Evolutionary conservation across 768 basidiomycete species (phyloP).

Genomic region (Boletus reticulatus): DNA sequence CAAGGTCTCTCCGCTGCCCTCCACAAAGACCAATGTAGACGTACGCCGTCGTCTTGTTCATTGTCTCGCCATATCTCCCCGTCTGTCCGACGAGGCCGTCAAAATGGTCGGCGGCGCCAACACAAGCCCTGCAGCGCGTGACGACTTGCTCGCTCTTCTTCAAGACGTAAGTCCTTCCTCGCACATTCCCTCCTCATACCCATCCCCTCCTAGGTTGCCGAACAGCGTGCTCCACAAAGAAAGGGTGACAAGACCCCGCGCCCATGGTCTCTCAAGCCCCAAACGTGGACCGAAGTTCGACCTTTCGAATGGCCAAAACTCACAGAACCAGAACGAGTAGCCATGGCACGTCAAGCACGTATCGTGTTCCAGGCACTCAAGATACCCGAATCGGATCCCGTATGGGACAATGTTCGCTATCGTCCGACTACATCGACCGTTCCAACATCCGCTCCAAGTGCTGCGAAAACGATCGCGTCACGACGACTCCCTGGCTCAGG

Average conservation of each 20-base stretch:
- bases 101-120: slow-evolving; percentile 45
- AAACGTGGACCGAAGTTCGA: slow-evolving; percentile 66
- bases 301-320: slow-evolving; percentile 61
- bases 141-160: slow-evolving; percentile 47
- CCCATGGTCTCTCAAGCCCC: slow-evolving; percentile 53
- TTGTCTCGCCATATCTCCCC: slow-evolving; percentile 49
- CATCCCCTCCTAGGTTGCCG: slow-evolving; percentile 45
- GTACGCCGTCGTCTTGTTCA: slow-evolving; percentile 45
- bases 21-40: slow-evolving; percentile 18
- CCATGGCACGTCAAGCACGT: slow-evolving; percentile 54
- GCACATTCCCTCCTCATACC: neutral
- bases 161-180: slow-evolving; percentile 41
- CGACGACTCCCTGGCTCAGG: slow-evolving; percentile 50
- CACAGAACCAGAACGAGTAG: slow-evolving; percentile 43
- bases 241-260: slow-evolving; percentile 38
- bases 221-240: slow-evolving; percentile 34
- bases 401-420: slow-evolving; percentile 56
- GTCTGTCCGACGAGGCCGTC: slow-evolving; percentile 38
- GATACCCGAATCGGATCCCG: slow-evolving; percentile 57
- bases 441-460: slow-evolving; percentile 19
- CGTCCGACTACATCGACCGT: slow-evolving; percentile 19
- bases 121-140: slow-evolving; percentile 33
- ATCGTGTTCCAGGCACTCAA: slow-evolving; percentile 45
- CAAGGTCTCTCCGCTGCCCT: slow-evolving; percentile 29
- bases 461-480: slow-evolving; percentile 19